Evolutionary conservation across 2,329 filamentous ascomycete species (phyloP), one percentile per base, ranked within the genome.

Genomic region (Incumbomyces delicatus): DNA sequence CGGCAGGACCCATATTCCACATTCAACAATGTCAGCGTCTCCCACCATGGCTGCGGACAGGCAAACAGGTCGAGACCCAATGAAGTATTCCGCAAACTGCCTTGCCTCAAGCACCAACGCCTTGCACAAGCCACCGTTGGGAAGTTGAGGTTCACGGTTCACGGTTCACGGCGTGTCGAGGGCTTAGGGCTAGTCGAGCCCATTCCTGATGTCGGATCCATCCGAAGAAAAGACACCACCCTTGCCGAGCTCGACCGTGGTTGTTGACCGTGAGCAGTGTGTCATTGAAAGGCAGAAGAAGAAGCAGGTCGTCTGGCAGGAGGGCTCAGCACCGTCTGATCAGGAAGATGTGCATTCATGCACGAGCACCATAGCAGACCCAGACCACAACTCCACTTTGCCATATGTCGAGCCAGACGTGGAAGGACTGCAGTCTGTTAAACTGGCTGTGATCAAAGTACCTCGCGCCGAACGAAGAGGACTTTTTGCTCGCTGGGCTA

Each of bases 401-500:
- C 42, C 47, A 34, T 47, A 51, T 41, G 49, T 45, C 8, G 18
- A 13, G 11, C 34, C 34, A 34, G 29, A 46, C 37, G 46, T 55
- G 18, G 57, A 47, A 53, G 63, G 56, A 46, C 57, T 41, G 7
- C 33, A 49, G 34, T 61, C 62, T 7, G 53, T 64, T 4, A 57
- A 66, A 13, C 59, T 51, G 8, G 60, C 62, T 44, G 60, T 72
- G 1, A 64, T 73, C 13, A 62, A 67, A 41, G 69, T 83, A 1
- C 72, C 76, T 2, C 65, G 72, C 31, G 57, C 62, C 1, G 63
- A 77, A 51, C 76, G 87, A 41, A 74, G 87, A 57, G 89, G 89
- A 0, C 69, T 94, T 1, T 73, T 95, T 40, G 81, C 79, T 1
- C 75, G 75, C 32, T 70, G 94, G 11, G 71, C 84, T 1, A 50